Percentiles rank a stretch among this genome's conserved stretches.
Evolutionary conservation across 2,329 filamentous ascomycete species (phyloP).

Genomic region (Sporothrix phasma): DNA sequence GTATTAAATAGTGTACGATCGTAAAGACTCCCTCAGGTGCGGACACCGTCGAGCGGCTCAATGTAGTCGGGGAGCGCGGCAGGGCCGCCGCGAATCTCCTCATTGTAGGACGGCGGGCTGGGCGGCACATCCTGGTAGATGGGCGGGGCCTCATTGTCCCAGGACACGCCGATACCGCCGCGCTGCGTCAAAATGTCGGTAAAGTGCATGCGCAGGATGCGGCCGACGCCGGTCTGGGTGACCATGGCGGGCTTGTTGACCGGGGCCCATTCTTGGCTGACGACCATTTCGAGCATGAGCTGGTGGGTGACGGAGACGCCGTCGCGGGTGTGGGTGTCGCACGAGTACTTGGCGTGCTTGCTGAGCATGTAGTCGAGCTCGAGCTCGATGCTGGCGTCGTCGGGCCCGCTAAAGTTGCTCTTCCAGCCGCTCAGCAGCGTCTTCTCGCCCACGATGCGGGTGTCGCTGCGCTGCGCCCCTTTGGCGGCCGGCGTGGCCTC

Average conservation of each 20-base stretch:
- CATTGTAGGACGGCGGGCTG: constrained; percentile 63
- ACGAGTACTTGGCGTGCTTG: constrained; percentile 53
- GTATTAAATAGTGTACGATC: neutral
- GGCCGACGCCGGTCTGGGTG: constrained; percentile 79
- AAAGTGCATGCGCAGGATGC: constrained; percentile 90
- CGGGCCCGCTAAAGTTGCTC: constrained; percentile 43
- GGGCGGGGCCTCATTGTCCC: constrained; percentile 93
- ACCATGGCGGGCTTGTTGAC: constrained; percentile 57
- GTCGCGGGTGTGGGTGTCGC: constrained; percentile 64
- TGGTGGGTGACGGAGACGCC: constrained; percentile 75
- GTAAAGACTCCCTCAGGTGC: too few species aligned
- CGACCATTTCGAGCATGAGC: constrained; percentile 85
- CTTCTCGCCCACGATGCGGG: constrained; percentile 66
- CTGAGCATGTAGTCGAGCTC: constrained; percentile 67
- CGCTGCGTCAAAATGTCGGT: constrained; percentile 71
- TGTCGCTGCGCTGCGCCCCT: constrained; percentile 63
- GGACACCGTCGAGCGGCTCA: constrained; percentile 26
- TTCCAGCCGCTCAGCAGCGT: constrained; percentile 89
- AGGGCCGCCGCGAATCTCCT: constrained; percentile 23
- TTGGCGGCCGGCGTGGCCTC: constrained; percentile 32
- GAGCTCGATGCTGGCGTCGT: constrained; percentile 58
- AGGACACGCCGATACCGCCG: constrained; percentile 79
- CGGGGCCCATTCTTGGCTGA: constrained; percentile 79
- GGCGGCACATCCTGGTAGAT: constrained; percentile 89
- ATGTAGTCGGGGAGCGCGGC: constrained; percentile 30